Percentiles rank a stretch among this genome's conserved stretches.
Conservation (phyloP, 75 land plant genomes). For the Ceratopteris richardii region DNA sequence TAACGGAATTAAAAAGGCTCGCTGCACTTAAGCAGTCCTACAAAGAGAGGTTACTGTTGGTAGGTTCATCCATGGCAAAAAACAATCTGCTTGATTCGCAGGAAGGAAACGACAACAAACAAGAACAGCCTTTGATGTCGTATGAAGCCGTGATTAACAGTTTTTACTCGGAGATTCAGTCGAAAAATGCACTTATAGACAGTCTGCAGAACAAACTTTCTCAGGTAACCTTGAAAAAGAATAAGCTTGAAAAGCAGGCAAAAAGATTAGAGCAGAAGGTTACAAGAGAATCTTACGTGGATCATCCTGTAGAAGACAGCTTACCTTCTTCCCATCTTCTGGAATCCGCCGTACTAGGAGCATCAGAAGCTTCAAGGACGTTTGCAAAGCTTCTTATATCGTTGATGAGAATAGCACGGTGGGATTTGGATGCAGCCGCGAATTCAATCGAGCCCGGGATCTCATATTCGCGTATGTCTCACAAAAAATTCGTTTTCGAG, state of each 20-base stretch:
- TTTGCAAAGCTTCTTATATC: slow-evolving; percentile 73
- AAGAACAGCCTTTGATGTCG: slow-evolving; percentile 30
- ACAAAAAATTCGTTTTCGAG: slow-evolving; percentile 83
- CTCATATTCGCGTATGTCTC: slow-evolving; percentile 56
- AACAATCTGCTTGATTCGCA: neutral
- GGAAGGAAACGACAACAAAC: neutral
- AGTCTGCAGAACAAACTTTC: slow-evolving; percentile 44
- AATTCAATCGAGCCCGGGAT: slow-evolving; percentile 54
- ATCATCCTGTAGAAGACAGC: neutral
- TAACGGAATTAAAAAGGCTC: slow-evolving; percentile 59
- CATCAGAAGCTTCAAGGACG: slow-evolving; percentile 54
- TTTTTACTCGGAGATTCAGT: slow-evolving; percentile 62
- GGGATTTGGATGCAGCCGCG: slow-evolving; percentile 88
- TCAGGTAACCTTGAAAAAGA: slow-evolving; percentile 35
- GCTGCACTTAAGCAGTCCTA: slow-evolving; percentile 77
- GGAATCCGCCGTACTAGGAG: slow-evolving; percentile 39
- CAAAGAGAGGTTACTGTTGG: slow-evolving; percentile 25
- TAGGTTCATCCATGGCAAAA: neutral
- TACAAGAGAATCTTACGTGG: neutral
- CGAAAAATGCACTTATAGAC: slow-evolving; percentile 45
- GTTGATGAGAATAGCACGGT: slow-evolving; percentile 76
- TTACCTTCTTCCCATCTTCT: slow-evolving; percentile 42
- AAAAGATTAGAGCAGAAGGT: slow-evolving; percentile 1
- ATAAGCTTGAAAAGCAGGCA: slow-evolving; percentile 51
- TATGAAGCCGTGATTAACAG: slow-evolving; percentile 74